phyloP scores from a whole-genome alignment of 306 rosid genomes.

The Mimosa pudica region DNA sequence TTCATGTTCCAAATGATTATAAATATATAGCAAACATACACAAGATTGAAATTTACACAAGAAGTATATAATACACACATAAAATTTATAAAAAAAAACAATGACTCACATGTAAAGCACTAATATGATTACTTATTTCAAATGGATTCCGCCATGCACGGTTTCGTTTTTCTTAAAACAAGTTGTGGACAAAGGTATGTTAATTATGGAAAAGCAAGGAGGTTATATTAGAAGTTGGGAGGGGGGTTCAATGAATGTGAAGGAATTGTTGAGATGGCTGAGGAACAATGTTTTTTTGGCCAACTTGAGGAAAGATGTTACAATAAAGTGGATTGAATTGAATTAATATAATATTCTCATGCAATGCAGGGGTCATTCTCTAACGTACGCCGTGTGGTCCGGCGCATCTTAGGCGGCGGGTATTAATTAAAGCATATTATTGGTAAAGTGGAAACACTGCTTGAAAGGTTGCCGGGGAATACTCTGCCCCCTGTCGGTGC shows the following conservation, averaged over 20 bases:
- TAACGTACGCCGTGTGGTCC: conserved; percentile 35
- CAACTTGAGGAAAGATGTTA: no score
- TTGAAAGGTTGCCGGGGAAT: conserved; percentile 62
- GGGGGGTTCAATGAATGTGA: background rate
- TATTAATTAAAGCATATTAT: background rate
- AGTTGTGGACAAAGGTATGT: background rate
- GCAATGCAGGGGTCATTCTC: background rate
- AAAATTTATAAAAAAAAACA: background rate
- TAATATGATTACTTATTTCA: background rate
- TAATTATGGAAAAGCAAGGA: background rate
- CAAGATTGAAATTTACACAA: background rate
- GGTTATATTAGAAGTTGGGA: no score
- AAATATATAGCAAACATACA: background rate
- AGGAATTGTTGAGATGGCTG: background rate
- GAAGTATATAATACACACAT: background rate
- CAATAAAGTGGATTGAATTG: background rate
- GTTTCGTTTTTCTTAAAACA: background rate
- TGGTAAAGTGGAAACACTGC: conserved; percentile 34
- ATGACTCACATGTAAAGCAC: background rate
- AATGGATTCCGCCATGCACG: background rate
- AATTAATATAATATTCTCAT: background rate
- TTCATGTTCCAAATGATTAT: background rate
- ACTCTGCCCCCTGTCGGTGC: conserved; percentile 51
- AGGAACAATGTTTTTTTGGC: background rate
- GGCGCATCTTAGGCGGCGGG: conserved; percentile 29